Evolutionary conservation across 306 rosid genomes (phyloP).

Genomic region (Senna tora): DNA sequence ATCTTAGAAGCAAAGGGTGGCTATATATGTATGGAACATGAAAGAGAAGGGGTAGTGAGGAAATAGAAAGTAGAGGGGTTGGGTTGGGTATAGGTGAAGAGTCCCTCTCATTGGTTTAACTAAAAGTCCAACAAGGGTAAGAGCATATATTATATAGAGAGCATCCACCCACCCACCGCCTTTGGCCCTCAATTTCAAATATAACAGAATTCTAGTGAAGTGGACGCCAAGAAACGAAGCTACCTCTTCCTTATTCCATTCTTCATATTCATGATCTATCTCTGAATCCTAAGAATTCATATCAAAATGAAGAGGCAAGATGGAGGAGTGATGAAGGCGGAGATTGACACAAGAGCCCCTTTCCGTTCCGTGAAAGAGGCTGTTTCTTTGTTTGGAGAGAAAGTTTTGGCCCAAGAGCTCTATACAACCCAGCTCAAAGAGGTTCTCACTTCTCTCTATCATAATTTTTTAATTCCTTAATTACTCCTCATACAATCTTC

Average conservation of each 20-base stretch:
- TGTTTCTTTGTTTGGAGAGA: conserved; percentile 76
- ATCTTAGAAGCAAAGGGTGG: conserved; percentile 27
- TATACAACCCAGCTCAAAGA: conserved; percentile 65
- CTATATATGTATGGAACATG: neutral
- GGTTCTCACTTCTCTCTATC: too few relatives aligned
- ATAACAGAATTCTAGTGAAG: conserved; percentile 89
- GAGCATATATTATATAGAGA: neutral
- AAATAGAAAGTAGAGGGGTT: neutral
- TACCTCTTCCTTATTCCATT: too few relatives aligned
- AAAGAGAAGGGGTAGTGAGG: conserved; percentile 4
- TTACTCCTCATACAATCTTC: too few relatives aligned
- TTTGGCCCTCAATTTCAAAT: conserved; percentile 36
- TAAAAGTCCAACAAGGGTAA: conserved; percentile 29
- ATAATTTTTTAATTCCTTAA: too few relatives aligned
- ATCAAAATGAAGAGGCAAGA: conserved; percentile 48
- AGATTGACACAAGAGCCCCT: conserved; percentile 79
- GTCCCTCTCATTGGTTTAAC: conserved; percentile 50
- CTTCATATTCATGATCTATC: too few relatives aligned
- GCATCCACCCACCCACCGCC: conserved; percentile 58
- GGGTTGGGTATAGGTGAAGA: conserved; percentile 33
- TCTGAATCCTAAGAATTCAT: too few relatives aligned
- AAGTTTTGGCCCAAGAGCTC: conserved; percentile 74
- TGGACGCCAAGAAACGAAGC: conserved; percentile 99
- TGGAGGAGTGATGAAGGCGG: conserved; percentile 58
- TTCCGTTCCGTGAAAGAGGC: conserved; percentile 92